Evolutionary conservation across 1,284 basidiomycete genomes (phyloP).

Genomic region (Cerrena zonata): DNA sequence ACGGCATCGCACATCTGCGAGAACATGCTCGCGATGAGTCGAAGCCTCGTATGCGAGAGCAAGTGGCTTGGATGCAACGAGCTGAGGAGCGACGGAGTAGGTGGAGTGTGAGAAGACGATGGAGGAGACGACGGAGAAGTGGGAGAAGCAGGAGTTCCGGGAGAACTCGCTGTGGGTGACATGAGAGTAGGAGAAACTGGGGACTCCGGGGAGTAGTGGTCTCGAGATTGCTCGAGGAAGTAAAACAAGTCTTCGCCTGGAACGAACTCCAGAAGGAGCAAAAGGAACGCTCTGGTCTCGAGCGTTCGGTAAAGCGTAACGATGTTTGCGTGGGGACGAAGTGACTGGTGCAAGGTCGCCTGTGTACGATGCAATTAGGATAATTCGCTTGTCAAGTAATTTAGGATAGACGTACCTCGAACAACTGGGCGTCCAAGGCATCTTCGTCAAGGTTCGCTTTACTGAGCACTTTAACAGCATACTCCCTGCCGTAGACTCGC

Average conservation of each 20-base stretch:
- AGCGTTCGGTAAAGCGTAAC: constrained; percentile 90
- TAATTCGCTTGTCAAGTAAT: constrained; percentile 9
- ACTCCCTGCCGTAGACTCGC: constrained; percentile 70
- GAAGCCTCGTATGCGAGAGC: constrained; percentile 80
- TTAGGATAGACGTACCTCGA: constrained; percentile 61
- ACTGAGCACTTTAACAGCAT: constrained; percentile 92
- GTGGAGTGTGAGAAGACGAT: constrained; percentile 67
- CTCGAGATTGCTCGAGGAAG: constrained; percentile 90
- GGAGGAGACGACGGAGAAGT: constrained; percentile 21
- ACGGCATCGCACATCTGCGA: constrained; percentile 96
- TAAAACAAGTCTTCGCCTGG: constrained; percentile 96
- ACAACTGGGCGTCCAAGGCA: constrained; percentile 79
- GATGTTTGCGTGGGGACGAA: constrained; percentile 88
- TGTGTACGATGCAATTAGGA: constrained; percentile 23
- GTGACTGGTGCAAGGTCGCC: constrained; percentile 91
- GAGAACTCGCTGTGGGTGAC: constrained; percentile 24
- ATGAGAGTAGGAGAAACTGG: constrained; percentile 37
- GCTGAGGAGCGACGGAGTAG: constrained; percentile 90
- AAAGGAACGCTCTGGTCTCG: constrained; percentile 75
- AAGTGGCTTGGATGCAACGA: constrained; percentile 78
- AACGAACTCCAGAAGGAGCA: constrained; percentile 85
- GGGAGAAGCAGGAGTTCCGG: constrained; percentile 42
- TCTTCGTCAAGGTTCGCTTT: constrained; percentile 88
- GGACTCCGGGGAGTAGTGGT: constrained; percentile 64
- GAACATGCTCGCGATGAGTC: constrained; percentile 95